Conservation (phyloP, 345 rosid species). For the Gossypium raimondii region DNA sequence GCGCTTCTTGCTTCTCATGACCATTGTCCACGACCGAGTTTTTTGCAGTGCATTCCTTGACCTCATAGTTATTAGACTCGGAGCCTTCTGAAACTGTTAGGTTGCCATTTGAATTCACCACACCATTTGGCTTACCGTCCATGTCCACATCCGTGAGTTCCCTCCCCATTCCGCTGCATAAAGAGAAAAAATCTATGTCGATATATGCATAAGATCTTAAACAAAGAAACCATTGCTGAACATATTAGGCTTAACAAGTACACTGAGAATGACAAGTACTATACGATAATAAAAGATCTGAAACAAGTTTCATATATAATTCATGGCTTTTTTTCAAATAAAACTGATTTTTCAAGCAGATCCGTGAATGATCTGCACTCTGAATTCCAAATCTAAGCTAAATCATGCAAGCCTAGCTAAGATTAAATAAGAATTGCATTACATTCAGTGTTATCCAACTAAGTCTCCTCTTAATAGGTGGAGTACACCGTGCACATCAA, state of each 20-base stretch:
- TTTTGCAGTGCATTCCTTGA: conserved; percentile 47
- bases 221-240: not conserved
- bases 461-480: conserved; percentile 8
- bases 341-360: not conserved
- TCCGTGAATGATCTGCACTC: not conserved
- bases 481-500: conserved; percentile 6
- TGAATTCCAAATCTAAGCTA: not conserved
- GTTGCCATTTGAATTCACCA: conserved; percentile 31
- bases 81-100: conserved; percentile 43
- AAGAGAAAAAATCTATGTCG: not conserved
- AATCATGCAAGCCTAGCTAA: not conserved
- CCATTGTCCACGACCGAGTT: conserved; percentile 31
- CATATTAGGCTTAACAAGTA: not conserved
- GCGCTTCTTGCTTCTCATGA: conserved; percentile 35
- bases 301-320: conserved; percentile 12
- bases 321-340: not conserved
- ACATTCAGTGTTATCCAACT: not conserved
- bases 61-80: conserved; percentile 49
- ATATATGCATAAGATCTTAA: not conserved
- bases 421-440: not conserved
- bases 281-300: not conserved
- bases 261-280: not conserved
- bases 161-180: conserved; percentile 80
- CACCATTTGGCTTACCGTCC: conserved; percentile 56
- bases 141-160: conserved; percentile 51